Conservation (phyloP, 169 alveolate genomes). For the Eimeria mitis region DNA sequence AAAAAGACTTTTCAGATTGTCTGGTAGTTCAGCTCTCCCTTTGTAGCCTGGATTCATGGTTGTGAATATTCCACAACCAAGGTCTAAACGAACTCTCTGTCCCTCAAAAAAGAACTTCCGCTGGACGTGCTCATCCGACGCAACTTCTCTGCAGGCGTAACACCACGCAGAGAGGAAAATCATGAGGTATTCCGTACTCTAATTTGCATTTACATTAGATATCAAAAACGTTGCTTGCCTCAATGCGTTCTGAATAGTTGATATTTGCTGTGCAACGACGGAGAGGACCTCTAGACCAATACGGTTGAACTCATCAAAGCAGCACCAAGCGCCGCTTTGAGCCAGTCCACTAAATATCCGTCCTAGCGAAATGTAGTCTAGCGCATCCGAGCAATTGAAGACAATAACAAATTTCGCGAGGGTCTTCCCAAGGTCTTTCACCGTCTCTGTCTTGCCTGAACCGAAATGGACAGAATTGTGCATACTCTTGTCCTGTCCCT, state of each 20-base stretch:
- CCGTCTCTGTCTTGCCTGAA: slow-evolving; percentile 97
- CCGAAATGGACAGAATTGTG: not conserved
- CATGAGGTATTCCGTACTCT: not conserved
- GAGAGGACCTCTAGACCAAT: slow-evolving; percentile 98
- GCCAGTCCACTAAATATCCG: slow-evolving; percentile 97
- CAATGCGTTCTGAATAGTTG: slow-evolving; percentile 93
- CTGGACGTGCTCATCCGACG: slow-evolving; percentile 83
- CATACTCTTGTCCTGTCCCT: not conserved
- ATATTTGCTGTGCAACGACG: slow-evolving; percentile 97
- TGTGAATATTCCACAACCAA: slow-evolving; percentile 97
- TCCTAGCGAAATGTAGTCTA: slow-evolving; percentile 96
- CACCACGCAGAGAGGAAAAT: not conserved
- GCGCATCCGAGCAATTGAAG: slow-evolving; percentile 97
- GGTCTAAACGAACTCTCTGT: slow-evolving; percentile 95
- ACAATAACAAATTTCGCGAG: slow-evolving; percentile 97
- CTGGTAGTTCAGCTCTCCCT: slow-evolving; percentile 98
- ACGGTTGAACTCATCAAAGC: slow-evolving; percentile 99
- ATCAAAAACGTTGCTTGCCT: slow-evolving; percentile 78
- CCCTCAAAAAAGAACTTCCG: slow-evolving; percentile 95
- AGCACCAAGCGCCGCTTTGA: slow-evolving; percentile 98
- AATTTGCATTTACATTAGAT: not conserved
- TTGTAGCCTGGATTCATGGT: slow-evolving; percentile 98
- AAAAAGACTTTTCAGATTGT: slow-evolving; percentile 97
- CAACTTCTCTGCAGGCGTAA: slow-evolving; percentile 19
- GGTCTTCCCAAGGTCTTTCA: slow-evolving; percentile 97